These are phyloP conservation scores for Phytophthora boehmeriae DNA, from an alignment of 352 stramenopile genomes.

Conservation along the genomic window DNA sequence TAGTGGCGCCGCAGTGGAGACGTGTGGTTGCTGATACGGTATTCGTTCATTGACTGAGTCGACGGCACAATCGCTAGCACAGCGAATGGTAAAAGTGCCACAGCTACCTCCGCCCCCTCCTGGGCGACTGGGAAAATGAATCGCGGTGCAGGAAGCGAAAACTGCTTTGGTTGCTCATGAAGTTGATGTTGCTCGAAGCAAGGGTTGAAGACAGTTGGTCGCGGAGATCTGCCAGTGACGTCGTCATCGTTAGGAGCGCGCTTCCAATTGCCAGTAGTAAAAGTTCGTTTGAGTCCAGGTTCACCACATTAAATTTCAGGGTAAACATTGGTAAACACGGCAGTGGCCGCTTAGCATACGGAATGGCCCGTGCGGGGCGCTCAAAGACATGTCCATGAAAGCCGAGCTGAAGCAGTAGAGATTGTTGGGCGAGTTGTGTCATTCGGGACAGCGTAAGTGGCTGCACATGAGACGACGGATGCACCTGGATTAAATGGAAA, in stretches of 20 bases:
- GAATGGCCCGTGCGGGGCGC: constrained; percentile 12
- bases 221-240: constrained; percentile 25
- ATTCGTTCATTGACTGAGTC: neutral
- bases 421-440: constrained; percentile 19
- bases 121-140: constrained; percentile 13
- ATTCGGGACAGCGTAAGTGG: constrained; percentile 3
- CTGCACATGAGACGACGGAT: neutral
- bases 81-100: constrained; percentile 36
- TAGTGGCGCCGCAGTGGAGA: constrained; percentile 32
- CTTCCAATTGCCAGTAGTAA: constrained; percentile 22
- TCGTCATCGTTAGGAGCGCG: constrained; percentile 15
- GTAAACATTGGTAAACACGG: constrained; percentile 1
- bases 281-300: constrained; percentile 5
- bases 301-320: constrained; percentile 33
- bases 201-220: constrained; percentile 9
- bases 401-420: constrained; percentile 38
- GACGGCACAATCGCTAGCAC: constrained; percentile 18
- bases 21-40: neutral
- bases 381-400: constrained; percentile 34
- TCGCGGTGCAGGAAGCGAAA: constrained; percentile 45
- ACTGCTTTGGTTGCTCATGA: constrained; percentile 4
- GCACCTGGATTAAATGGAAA: constrained; percentile 12
- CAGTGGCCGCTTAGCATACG: neutral
- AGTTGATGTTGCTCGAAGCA: constrained; percentile 1
- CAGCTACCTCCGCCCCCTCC: constrained; percentile 24